Evolutionary conservation across 2,329 filamentous ascomycete genomes (phyloP).

Genomic region (Coniochaeta sp.): DNA sequence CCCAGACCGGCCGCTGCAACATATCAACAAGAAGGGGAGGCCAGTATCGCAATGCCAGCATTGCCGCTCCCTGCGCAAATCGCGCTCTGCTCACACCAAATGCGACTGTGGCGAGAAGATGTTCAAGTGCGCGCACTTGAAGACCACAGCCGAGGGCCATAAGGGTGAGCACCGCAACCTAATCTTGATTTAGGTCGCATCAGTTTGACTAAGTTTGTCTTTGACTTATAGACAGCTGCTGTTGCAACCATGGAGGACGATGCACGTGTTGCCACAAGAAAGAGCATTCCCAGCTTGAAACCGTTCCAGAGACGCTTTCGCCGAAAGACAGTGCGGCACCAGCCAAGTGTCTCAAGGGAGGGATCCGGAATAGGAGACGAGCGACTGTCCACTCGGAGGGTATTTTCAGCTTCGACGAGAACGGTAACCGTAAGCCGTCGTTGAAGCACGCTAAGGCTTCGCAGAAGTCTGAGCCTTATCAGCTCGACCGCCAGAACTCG

Average conservation of each 20-base stretch:
- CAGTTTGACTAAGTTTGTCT: constrained; percentile 19
- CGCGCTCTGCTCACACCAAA: constrained; percentile 86
- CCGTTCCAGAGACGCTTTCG: constrained; percentile 57
- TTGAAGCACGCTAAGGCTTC: constrained; percentile 51
- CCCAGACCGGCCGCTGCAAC: constrained; percentile 79
- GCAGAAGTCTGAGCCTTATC: constrained; percentile 10
- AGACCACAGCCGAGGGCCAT: constrained; percentile 49
- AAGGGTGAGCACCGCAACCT: constrained; percentile 40
- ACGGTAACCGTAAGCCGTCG: constrained; percentile 56
- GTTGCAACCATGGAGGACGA: constrained; percentile 61
- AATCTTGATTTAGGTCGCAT: constrained; percentile 14
- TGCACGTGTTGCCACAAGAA: constrained; percentile 61
- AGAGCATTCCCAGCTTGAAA: constrained; percentile 48
- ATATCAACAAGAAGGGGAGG: constrained; percentile 96
- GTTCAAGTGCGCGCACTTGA: constrained; percentile 58
- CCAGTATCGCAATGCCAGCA: constrained; percentile 97
- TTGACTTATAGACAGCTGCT: constrained; percentile 50
- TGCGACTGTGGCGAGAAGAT: constrained; percentile 96
- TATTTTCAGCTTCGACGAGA: constrained; percentile 51
- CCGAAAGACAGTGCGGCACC: constrained; percentile 25
- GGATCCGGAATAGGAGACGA: constrained; percentile 24
- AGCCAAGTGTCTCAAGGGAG: constrained; percentile 27
- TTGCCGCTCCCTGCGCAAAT: constrained; percentile 93
- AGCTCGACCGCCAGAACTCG: constrained; percentile 50
- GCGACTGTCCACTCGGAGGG: constrained; percentile 56